Conservation (phyloP, 208 protist genomes). For the Trichomonas gallinae region DNA sequence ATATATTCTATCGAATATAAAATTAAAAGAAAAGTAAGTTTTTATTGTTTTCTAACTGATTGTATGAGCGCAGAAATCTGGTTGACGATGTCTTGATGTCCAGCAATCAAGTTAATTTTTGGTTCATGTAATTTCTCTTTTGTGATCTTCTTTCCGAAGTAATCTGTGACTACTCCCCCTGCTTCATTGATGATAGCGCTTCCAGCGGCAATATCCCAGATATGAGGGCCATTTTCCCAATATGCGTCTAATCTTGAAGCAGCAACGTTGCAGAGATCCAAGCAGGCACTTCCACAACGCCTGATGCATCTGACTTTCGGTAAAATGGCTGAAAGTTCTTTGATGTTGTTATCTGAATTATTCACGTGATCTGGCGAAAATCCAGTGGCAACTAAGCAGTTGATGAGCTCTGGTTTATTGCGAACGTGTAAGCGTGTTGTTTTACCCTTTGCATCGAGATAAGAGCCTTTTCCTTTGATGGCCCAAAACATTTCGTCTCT, state of each 20-base stretch:
- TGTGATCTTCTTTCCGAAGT: neutral
- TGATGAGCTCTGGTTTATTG: neutral
- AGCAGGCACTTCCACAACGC: neutral
- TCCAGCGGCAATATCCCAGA: neutral
- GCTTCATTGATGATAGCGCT: neutral
- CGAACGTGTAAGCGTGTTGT: neutral
- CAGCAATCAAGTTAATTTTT: neutral
- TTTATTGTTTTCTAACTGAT: neutral
- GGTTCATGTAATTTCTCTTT: neutral
- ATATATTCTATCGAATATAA: too few species aligned
- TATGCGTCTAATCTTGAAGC: neutral
- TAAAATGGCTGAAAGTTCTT: neutral
- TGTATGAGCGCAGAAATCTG: neutral
- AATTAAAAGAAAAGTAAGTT: neutral
- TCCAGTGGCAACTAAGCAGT: neutral
- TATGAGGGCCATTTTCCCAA: neutral
- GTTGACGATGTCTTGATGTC: neutral
- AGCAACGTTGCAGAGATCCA: neutral
- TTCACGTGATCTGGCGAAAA: neutral
- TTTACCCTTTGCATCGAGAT: neutral
- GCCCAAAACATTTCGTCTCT: conserved; percentile 2
- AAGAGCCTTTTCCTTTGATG: neutral
- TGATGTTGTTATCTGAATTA: neutral
- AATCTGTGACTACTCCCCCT: neutral
- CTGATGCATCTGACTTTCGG: neutral